Evolutionary conservation across 371 early-diverging fungal genomes (phyloP).

Genomic region (Mortierella sp.): DNA sequence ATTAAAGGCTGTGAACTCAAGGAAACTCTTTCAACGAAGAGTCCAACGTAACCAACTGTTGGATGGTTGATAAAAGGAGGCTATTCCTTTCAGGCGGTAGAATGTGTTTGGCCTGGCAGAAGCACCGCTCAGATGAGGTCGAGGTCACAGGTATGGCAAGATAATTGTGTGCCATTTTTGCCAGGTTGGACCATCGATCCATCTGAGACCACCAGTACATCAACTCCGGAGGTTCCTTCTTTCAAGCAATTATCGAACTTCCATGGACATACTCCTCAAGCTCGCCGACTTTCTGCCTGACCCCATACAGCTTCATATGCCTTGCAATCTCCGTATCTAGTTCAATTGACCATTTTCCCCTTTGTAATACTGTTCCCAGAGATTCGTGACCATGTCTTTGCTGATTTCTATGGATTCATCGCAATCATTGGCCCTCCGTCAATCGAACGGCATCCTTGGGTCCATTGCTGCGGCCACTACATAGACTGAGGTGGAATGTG

Average conservation of each 20-base stretch:
- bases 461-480: conserved; percentile 41
- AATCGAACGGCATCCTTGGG: not conserved
- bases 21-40: too few species aligned
- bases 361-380: not conserved
- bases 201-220: conserved; percentile 17
- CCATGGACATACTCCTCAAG: conserved; percentile 5
- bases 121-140: conserved; percentile 16
- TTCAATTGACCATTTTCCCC: conserved; percentile 1
- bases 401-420: not conserved
- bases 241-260: too few species aligned
- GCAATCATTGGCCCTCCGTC: not conserved
- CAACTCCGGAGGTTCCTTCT: not conserved
- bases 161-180: conserved; percentile 10
- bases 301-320: conserved; percentile 21
- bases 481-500: conserved; percentile 16
- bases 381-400: not conserved
- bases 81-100: conserved; percentile 12
- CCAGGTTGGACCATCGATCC: conserved; percentile 9
- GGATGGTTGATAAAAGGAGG: not conserved
- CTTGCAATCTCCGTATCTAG: not conserved
- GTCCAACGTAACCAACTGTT: not conserved
- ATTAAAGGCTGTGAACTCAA: too few species aligned
- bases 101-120: conserved; percentile 14
- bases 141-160: conserved; percentile 21
- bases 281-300: conserved; percentile 15